Conservation (phyloP, 2,329 filamentous ascomycete species). For the Xylariaceae sp. region DNA sequence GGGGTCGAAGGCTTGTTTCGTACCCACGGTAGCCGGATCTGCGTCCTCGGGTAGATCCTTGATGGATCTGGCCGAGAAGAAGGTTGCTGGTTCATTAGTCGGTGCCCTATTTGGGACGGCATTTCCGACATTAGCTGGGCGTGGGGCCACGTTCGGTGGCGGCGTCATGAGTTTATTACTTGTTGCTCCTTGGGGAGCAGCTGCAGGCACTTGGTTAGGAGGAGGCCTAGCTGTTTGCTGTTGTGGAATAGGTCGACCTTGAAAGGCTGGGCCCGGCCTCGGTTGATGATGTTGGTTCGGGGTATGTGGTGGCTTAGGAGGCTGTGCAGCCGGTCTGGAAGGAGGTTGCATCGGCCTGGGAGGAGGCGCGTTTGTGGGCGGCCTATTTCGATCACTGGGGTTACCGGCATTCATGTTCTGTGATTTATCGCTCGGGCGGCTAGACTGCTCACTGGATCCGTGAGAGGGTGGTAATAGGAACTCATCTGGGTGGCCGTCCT, state of each 20-base stretch:
- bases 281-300: conserved; percentile 29
- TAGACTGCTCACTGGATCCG: conserved; percentile 9
- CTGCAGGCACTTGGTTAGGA: conserved; percentile 17
- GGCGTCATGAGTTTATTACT: conserved; percentile 26
- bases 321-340: conserved; percentile 28
- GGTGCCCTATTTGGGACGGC: conserved; percentile 19
- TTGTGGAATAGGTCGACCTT: conserved; percentile 23
- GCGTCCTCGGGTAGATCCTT: conserved; percentile 48
- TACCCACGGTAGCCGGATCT: conserved; percentile 36
- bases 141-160: conserved; percentile 27
- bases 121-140: conserved; percentile 21
- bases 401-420: conserved; percentile 18
- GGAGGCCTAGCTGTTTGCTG: conserved; percentile 18
- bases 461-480: conserved; percentile 50
- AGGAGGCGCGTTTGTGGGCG: conserved; percentile 21
- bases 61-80: conserved; percentile 63
- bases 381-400: conserved; percentile 24
- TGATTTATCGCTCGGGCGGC: conserved; percentile 28
- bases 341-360: conserved; percentile 35
- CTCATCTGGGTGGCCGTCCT: conserved; percentile 71
- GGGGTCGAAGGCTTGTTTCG: conserved; percentile 61
- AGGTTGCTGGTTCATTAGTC: conserved; percentile 49
- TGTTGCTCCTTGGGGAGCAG: conserved; percentile 23
- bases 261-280: conserved; percentile 22
- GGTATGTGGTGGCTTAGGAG: conserved; percentile 32